These are phyloP conservation scores for Penicillium samsonianum DNA, from an alignment of 495 filamentous ascomycete genomes.

Conservation along the genomic window DNA sequence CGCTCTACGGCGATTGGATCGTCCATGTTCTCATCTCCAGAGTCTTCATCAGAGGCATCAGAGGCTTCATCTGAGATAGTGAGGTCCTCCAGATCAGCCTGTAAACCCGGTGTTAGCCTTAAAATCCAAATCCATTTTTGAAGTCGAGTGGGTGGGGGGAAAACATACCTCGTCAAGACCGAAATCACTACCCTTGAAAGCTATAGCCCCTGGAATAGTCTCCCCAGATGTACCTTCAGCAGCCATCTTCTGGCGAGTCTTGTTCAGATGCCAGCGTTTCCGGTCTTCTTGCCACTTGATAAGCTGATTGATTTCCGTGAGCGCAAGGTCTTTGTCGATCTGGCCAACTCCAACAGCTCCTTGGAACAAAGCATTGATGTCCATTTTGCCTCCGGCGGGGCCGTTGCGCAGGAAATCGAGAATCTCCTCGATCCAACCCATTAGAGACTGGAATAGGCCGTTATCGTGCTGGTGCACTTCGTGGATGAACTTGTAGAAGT, in stretches of 20 bases:
- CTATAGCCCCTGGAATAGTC: slow-evolving; percentile 48
- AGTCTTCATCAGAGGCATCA: slow-evolving; percentile 63
- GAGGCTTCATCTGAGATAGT: slow-evolving; percentile 72
- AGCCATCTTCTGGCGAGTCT: slow-evolving; percentile 98
- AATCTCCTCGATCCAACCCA: slow-evolving; percentile 97
- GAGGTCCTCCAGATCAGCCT: slow-evolving; percentile 79
- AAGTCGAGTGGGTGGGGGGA: background rate
- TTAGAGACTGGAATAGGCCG: slow-evolving; percentile 90
- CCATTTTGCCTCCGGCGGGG: slow-evolving; percentile 73
- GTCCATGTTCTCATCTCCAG: slow-evolving; percentile 71
- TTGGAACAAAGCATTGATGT: slow-evolving; percentile 90
- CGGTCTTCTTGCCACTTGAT: slow-evolving; percentile 92
- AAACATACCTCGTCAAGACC: slow-evolving; percentile 73
- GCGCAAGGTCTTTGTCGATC: slow-evolving; percentile 68
- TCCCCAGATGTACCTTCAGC: slow-evolving; percentile 62
- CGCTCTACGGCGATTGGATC: slow-evolving; percentile 86
- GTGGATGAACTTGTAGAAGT: slow-evolving; percentile 98
- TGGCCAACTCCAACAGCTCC: slow-evolving; percentile 67
- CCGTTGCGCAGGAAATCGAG: slow-evolving; percentile 89
- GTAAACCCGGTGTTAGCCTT: slow-evolving; percentile 13
- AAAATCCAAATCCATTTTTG: slow-evolving; percentile 7
- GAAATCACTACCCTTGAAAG: slow-evolving; percentile 78
- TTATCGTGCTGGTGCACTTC: slow-evolving; percentile 99
- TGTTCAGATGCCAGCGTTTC: slow-evolving; percentile 96
- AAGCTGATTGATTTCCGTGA: slow-evolving; percentile 79